These are phyloP conservation scores for Amylocarpus encephaloides DNA, from an alignment of 2,329 filamentous ascomycete genomes.

Conservation along the genomic window DNA sequence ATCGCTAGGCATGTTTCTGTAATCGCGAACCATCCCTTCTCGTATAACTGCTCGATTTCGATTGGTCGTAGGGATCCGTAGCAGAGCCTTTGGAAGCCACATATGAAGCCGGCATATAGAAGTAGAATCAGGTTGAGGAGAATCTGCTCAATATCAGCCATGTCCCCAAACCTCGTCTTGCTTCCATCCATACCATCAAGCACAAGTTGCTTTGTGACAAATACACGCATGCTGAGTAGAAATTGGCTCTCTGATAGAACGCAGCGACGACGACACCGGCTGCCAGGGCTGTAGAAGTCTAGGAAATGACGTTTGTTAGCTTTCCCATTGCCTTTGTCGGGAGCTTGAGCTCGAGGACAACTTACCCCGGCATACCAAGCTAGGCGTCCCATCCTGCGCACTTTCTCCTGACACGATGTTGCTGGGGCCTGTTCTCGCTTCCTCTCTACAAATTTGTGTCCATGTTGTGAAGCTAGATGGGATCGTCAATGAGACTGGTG, in stretches of 20 bases:
- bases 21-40: slow-evolving; percentile 96
- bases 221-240: slow-evolving; percentile 97
- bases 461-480: slow-evolving; percentile 13
- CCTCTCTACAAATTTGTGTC: slow-evolving; percentile 14
- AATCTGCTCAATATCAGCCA: slow-evolving; percentile 49
- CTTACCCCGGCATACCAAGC: slow-evolving; percentile 47
- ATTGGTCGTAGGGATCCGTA: slow-evolving; percentile 86
- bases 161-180: neutral
- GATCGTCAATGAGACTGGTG: neutral
- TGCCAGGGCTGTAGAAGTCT: slow-evolving; percentile 80
- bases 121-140: slow-evolving; percentile 87
- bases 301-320: slow-evolving; percentile 13
- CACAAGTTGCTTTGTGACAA: slow-evolving; percentile 94
- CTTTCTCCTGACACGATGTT: slow-evolving; percentile 10
- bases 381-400: slow-evolving; percentile 31
- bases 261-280: slow-evolving; percentile 80
- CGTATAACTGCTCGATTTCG: slow-evolving; percentile 94
- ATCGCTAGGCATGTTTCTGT: slow-evolving; percentile 96
- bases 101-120: slow-evolving; percentile 72
- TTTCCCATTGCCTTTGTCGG: neutral
- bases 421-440: slow-evolving; percentile 12
- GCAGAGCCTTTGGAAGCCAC: slow-evolving; percentile 80
- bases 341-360: slow-evolving; percentile 5
- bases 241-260: slow-evolving; percentile 92
- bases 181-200: slow-evolving; percentile 61